Evolutionary conservation across 495 filamentous ascomycete genomes (phyloP).

Genomic region (Trichocladium antarcticum): DNA sequence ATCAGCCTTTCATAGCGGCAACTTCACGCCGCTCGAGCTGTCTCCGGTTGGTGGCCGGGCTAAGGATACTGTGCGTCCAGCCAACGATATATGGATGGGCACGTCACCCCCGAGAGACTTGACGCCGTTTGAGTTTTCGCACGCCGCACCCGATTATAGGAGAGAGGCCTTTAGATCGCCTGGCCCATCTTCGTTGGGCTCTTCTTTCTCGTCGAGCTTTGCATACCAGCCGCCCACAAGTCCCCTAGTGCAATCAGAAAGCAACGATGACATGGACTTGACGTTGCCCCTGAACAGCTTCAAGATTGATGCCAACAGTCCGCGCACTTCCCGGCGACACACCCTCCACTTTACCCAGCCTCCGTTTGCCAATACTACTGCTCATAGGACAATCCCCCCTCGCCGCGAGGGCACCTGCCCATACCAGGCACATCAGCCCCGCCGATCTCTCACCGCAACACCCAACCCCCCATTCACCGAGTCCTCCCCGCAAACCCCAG

Average conservation of each 20-base stretch:
- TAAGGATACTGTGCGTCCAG: not conserved
- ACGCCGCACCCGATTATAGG: conserved; percentile 12
- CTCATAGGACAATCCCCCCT: conserved; percentile 25
- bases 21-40: conserved; percentile 59
- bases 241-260: conserved; percentile 81
- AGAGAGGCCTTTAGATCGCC: conserved; percentile 24
- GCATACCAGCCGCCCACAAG: conserved; percentile 81
- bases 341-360: conserved; percentile 29
- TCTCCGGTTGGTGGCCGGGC: not conserved
- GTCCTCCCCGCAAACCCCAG: conserved; percentile 51
- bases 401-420: conserved; percentile 47
- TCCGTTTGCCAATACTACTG: conserved; percentile 19
- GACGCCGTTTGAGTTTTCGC: conserved; percentile 30
- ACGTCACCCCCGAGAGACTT: conserved; percentile 40
- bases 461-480: conserved; percentile 44
- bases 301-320: conserved; percentile 25
- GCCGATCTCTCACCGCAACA: conserved; percentile 57
- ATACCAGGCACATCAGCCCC: conserved; percentile 60
- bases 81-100: conserved; percentile 26
- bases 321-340: conserved; percentile 28
- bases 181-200: conserved; percentile 55
- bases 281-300: conserved; percentile 38
- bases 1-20: conserved; percentile 80
- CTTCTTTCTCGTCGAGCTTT: conserved; percentile 72
- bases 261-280: conserved; percentile 71